These are phyloP conservation scores for Cystobasidiaceae sp. DNA, from an alignment of 1,284 basidiomycete genomes.

Conservation along the genomic window DNA sequence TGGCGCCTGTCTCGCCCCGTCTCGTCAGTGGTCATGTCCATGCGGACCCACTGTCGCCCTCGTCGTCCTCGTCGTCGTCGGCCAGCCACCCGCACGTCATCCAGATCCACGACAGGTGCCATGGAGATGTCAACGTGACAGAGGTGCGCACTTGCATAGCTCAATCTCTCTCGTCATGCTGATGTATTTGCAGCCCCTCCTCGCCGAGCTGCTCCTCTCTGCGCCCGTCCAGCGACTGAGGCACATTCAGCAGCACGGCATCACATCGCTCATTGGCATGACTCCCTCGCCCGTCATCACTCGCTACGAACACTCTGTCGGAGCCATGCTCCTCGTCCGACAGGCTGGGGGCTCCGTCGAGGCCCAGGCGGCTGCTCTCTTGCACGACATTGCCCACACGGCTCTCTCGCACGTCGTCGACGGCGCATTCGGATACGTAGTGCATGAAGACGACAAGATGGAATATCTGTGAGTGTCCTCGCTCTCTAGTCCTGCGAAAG, in stretches of 20 bases:
- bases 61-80: neutral
- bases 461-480: slow-evolving; percentile 16
- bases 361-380: slow-evolving; percentile 37
- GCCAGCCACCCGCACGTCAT: no score
- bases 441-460: slow-evolving; percentile 34
- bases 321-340: slow-evolving; percentile 37
- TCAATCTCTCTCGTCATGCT: neutral
- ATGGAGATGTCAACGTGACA: slow-evolving; percentile 10
- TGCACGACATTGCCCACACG: slow-evolving; percentile 35
- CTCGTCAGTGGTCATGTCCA: neutral
- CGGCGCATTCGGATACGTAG: slow-evolving; percentile 31
- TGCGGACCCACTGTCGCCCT: neutral
- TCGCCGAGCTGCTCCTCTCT: slow-evolving; percentile 32
- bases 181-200: neutral
- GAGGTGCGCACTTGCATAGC: neutral
- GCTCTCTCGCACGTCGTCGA: slow-evolving; percentile 31
- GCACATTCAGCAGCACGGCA: slow-evolving; percentile 35
- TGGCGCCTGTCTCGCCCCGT: neutral
- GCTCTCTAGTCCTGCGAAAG: neutral
- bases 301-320: slow-evolving; percentile 37
- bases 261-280: slow-evolving; percentile 34
- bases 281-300: slow-evolving; percentile 34
- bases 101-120: neutral
- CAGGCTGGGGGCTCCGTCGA: slow-evolving; percentile 32
- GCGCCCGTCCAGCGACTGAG: slow-evolving; percentile 33